A percentile compares a stretch with the other conserved stretches of the same genome.
Evolutionary conservation across 306 rosid species (phyloP).

Genomic region (Gastrolobium villosum): DNA sequence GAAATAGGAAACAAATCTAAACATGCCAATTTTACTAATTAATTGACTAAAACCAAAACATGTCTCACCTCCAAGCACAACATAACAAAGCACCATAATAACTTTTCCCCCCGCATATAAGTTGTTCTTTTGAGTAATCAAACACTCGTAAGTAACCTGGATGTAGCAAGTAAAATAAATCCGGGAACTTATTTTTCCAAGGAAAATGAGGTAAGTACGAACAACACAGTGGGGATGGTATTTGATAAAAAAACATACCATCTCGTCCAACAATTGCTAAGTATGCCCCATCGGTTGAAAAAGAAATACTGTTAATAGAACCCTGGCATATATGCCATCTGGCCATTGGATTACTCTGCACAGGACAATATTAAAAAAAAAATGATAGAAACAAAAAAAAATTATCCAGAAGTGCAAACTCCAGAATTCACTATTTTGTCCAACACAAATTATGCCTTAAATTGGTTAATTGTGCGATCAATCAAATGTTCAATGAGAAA

Average conservation of each 20-base stretch:
- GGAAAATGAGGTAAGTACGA: not conserved
- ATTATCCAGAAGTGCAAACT: constrained; percentile 26
- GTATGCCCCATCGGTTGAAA: constrained; percentile 83
- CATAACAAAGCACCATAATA: constrained; percentile 97
- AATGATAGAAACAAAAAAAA: not conserved
- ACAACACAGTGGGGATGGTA: constrained; percentile 20
- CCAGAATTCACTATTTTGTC: constrained; percentile 43
- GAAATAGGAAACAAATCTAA: constrained; percentile 38
- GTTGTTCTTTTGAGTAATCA: constrained; percentile 90
- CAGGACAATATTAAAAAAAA: not conserved
- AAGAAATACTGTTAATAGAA: constrained; percentile 82
- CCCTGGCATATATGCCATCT: constrained; percentile 99
- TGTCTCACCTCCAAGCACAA: constrained; percentile 93
- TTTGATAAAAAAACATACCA: constrained; percentile 62
- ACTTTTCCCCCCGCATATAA: constrained; percentile 95
- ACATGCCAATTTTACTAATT: constrained; percentile 27
- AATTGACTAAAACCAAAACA: constrained; percentile 40
- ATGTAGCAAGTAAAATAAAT: constrained; percentile 48
- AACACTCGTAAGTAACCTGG: constrained; percentile 95
- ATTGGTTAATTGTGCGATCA: constrained; percentile 14
- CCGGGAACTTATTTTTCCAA: not conserved
- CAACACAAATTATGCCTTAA: constrained; percentile 33
- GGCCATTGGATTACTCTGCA: constrained; percentile 94
- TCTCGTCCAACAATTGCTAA: constrained; percentile 96
- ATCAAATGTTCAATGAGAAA: constrained; percentile 23